These are phyloP conservation scores for Heimioporus sp. DNA, from an alignment of 768 basidiomycete genomes.

Conservation along the genomic window DNA sequence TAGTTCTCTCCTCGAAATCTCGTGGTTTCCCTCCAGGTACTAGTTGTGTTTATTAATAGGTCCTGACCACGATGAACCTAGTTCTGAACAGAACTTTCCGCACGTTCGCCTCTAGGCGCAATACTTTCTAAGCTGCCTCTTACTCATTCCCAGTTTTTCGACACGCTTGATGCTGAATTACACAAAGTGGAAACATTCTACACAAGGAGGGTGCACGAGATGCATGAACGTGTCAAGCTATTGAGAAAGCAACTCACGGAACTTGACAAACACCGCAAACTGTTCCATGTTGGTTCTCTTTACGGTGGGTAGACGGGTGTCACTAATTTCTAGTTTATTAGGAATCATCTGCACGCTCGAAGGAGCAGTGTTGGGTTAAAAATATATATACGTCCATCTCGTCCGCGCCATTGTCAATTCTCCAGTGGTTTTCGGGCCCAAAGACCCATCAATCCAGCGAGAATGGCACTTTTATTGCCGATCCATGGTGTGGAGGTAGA, in stretches of 20 bases:
- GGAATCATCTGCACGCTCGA: conserved; percentile 12
- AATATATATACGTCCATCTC: conserved; percentile 6
- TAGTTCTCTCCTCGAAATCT: conserved; percentile 9
- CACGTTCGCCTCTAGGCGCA: conserved; percentile 39
- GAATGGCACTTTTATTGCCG: not conserved
- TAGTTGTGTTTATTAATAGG: no score
- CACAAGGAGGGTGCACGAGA: conserved; percentile 62
- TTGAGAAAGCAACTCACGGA: conserved; percentile 73
- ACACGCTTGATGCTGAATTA: conserved; percentile 72
- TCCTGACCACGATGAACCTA: not conserved
- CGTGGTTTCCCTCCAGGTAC: conserved; percentile 13
- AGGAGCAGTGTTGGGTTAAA: conserved; percentile 10
- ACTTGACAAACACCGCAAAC: conserved; percentile 63
- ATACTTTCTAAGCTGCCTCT: conserved; percentile 57
- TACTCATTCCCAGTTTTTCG: conserved; percentile 70
- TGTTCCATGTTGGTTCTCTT: conserved; percentile 48
- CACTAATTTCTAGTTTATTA: conserved; percentile 4
- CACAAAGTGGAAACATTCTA: conserved; percentile 89
- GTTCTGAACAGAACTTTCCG: conserved; percentile 9
- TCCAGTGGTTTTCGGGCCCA: not conserved
- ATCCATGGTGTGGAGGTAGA: conserved; percentile 3
- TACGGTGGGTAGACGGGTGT: not conserved
- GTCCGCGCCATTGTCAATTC: conserved; percentile 3
- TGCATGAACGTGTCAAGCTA: conserved; percentile 42
- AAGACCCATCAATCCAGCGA: not conserved